phyloP scores from a whole-genome alignment of 2,329 filamentous ascomycete species.

The Nemania sp. region DNA sequence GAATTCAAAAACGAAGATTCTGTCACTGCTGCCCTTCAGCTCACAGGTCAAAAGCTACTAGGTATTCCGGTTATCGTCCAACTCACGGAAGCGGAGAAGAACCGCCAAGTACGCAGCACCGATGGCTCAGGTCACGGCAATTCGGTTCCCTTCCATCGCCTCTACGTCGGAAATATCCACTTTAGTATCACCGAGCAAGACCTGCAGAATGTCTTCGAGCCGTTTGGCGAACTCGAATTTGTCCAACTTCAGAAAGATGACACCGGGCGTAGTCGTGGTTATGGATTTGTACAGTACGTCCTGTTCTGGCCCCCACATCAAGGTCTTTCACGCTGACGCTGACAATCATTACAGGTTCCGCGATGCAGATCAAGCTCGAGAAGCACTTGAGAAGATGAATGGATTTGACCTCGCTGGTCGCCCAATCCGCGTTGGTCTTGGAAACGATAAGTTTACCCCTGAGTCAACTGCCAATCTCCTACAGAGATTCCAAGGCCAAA shows the following conservation, averaged over 20 bases:
- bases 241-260: conserved; percentile 98
- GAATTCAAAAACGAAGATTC: conserved; percentile 98
- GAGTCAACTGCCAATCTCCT: conserved; percentile 92
- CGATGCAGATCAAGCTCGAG: conserved; percentile 86
- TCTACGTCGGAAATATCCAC: conserved; percentile 99
- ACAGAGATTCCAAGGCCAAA: conserved; percentile 87
- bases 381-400: conserved; percentile 98
- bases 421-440: conserved; percentile 96
- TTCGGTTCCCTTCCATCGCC: conserved; percentile 91
- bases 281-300: conserved; percentile 97
- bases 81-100: conserved; percentile 98
- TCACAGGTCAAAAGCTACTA: conserved; percentile 98
- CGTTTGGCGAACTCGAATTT: conserved; percentile 96
- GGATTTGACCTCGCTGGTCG: conserved; percentile 97
- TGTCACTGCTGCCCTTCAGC: conserved; percentile 89
- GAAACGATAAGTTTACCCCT: conserved; percentile 99
- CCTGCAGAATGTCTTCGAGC: conserved; percentile 93
- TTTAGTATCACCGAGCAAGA: conserved; percentile 98
- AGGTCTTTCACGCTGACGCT: conserved; percentile 42
- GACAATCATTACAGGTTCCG: conserved; percentile 76
- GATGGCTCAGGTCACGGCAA: conserved; percentile 73
- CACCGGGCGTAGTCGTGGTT: conserved; percentile 84
- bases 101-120: conserved; percentile 87
- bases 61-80: conserved; percentile 98
- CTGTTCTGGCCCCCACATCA: no score